A percentile compares a stretch with the other conserved stretches of the same genome.
phyloP scores from a whole-genome alignment of 2,329 filamentous ascomycete species.

The Fusarium sp. region DNA sequence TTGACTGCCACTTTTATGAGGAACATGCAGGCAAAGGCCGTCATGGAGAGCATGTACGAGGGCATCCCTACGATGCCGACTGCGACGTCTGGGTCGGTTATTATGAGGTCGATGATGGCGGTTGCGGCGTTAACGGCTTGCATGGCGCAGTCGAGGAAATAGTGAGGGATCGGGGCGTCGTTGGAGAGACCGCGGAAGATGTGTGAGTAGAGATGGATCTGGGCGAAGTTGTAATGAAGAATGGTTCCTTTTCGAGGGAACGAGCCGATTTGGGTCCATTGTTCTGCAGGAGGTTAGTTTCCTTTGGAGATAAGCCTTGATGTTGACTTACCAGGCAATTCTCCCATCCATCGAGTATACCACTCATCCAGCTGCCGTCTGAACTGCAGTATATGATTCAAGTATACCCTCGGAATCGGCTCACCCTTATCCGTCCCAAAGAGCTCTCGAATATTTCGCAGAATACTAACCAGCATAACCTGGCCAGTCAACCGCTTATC shows the following conservation, averaged over 20 bases:
- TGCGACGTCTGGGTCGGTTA: slow-evolving; percentile 55
- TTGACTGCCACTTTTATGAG: slow-evolving; percentile 59
- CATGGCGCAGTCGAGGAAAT: slow-evolving; percentile 49
- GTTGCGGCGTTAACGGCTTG: slow-evolving; percentile 53
- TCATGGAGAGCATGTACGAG: slow-evolving; percentile 64
- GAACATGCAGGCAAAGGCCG: slow-evolving; percentile 63
- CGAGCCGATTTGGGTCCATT: slow-evolving; percentile 52
- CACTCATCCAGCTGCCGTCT: slow-evolving; percentile 52
- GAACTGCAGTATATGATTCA: slow-evolving; percentile 57
- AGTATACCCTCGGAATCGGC: slow-evolving; percentile 61
- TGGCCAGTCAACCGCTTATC: slow-evolving; percentile 69
- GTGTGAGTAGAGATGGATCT: slow-evolving; percentile 55
- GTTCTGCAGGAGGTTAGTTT: slow-evolving; percentile 44
- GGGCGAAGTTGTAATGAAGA: slow-evolving; percentile 56
- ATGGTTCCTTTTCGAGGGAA: slow-evolving; percentile 55
- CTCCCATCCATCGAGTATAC: slow-evolving; percentile 51
- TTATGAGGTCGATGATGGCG: slow-evolving; percentile 56
- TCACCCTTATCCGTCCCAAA: slow-evolving; percentile 68
- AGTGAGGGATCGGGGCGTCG: slow-evolving; percentile 47
- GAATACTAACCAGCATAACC: slow-evolving; percentile 66
- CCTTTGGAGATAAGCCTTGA: fast-evolving
- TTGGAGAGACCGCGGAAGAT: slow-evolving; percentile 53
- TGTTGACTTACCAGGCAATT: slow-evolving; percentile 44
- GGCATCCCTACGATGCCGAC: slow-evolving; percentile 57
- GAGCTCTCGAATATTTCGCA: slow-evolving; percentile 64